These are phyloP conservation scores for Cyathus striatus DNA, from an alignment of 768 basidiomycete genomes.

Conservation along the genomic window DNA sequence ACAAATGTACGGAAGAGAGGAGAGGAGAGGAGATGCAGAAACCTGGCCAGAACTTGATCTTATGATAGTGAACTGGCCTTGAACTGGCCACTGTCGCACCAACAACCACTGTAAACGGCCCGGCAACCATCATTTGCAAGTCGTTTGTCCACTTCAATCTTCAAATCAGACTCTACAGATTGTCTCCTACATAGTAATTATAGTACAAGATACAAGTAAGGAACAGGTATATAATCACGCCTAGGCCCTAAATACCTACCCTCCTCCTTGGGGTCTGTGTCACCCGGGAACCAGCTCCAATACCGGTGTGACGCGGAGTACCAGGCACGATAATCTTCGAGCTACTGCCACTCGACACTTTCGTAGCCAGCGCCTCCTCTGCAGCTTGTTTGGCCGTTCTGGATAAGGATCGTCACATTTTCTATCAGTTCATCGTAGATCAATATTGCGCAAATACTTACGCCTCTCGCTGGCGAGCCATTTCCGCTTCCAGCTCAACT, in stretches of 20 bases:
- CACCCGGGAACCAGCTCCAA: constrained; percentile 58
- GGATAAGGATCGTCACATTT: constrained; percentile 4
- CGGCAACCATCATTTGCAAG: too few relatives aligned
- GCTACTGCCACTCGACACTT: constrained; percentile 45
- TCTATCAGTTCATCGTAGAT: constrained; percentile 1
- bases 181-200: too few relatives aligned
- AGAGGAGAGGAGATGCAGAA: too few relatives aligned
- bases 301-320: constrained; percentile 69
- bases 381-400: constrained; percentile 61
- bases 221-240: too few relatives aligned
- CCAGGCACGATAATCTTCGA: constrained; percentile 75
- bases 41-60: too few relatives aligned
- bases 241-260: constrained; percentile 74
- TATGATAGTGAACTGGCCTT: too few relatives aligned
- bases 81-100: too few relatives aligned
- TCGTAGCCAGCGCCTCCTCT: constrained; percentile 53
- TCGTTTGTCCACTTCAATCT: too few relatives aligned
- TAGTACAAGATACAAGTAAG: too few relatives aligned
- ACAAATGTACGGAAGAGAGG: too few relatives aligned
- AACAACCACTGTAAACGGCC: too few relatives aligned
- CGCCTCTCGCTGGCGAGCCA: constrained; percentile 81
- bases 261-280: constrained; percentile 73
- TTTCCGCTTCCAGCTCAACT: constrained; percentile 89
- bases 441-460: constrained; percentile 23
- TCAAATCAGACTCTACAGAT: too few relatives aligned